Percentiles rank a stretch among this genome's conserved stretches.
Evolutionary conservation across 306 rosid species (phyloP).

Genomic region (Vigna mungo): DNA sequence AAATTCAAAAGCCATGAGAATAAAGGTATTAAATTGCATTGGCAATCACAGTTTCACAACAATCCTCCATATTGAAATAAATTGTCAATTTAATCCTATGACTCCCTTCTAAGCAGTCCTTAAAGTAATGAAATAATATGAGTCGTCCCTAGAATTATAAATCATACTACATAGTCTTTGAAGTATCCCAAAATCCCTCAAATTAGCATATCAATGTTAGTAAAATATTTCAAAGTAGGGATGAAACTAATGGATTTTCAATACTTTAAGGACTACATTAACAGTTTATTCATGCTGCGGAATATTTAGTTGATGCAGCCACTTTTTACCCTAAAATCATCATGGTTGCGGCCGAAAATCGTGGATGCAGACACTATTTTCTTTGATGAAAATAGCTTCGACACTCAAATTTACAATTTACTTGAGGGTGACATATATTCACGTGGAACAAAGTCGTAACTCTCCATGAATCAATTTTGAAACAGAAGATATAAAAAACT

Average conservation of each 20-base stretch:
- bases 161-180: no score
- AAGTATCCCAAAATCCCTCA: no score
- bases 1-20: background rate
- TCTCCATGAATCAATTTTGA: background rate
- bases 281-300: background rate
- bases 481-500: background rate
- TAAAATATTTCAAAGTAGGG: no score
- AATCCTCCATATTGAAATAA: background rate
- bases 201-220: no score
- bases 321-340: background rate
- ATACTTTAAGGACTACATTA: no score
- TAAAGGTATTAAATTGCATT: background rate
- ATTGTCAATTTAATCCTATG: no score
- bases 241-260: no score
- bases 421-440: background rate
- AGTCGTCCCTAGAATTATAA: no score
- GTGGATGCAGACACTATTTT: background rate
- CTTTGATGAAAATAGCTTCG: background rate
- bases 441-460: background rate
- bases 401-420: background rate
- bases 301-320: no score
- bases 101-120: no score
- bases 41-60: background rate
- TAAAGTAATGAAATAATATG: no score
- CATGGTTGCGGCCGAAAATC: background rate